Base-by-base conservation (phyloP, 805 yeast species). In the Hemisphaericaspora nanyangensis region DNA sequence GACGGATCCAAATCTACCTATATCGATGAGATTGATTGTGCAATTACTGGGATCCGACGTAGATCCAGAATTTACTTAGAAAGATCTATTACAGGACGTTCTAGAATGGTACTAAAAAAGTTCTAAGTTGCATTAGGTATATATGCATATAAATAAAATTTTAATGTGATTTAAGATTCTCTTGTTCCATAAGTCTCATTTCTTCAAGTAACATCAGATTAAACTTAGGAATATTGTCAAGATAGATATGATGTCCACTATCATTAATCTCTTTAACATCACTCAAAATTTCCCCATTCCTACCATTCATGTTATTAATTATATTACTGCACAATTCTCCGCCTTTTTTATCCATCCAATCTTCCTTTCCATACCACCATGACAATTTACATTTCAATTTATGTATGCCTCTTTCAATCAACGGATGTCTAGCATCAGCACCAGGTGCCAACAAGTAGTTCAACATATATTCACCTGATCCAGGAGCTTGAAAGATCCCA, bases 401-500 rank as follows among this genome's bases (percentile, higher is more conserved):
- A 22, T 73, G 61, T 11, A 83, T 68, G 2, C 65, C 70, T 16
- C 85, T 59, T 13, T 65, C 69, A 4, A 60, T 48, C 38, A 91
- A 64, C 1, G 98, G 95, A 50, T 74, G 65, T 45, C 96, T 69
- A 1, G 97, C 95, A 35, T 79, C 77, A 0, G 95, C 98, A 3
- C 98, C 99, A 6, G 96, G 95, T 0, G 87, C 90, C 17, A 91
- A 64, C 15, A 89, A 68, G 54, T 83, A 85, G 48, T 87, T 85
- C 47, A 93, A 67, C 70, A 91, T 81, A 57, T 91, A 91, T 62
- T 91, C 99, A 6, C 98, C 98, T 0, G 95, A 85, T 0, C 99
- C 99, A 3, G 72, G 77, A 6, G 86, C 82, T 47, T 82, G 85
- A 69, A 93, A 93, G 10, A 90, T 86, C 4, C 81, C 77, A 60